Evolutionary conservation across 345 rosid species (phyloP).

Genomic region (Pistacia integerrima): DNA sequence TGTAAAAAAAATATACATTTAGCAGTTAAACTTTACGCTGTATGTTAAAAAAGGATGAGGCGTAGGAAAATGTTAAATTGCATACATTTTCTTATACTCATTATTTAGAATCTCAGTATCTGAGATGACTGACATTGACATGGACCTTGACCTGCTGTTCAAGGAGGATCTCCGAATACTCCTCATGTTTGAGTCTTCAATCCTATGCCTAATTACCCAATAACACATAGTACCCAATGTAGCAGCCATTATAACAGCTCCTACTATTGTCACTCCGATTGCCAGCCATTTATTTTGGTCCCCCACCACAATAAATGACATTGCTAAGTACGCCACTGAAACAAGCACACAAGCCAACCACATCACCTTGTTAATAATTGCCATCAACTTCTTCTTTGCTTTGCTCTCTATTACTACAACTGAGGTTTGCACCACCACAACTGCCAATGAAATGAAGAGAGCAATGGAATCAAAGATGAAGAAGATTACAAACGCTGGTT

Average conservation of each 20-base stretch:
- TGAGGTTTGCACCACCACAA: constrained; percentile 93
- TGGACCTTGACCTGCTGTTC: constrained; percentile 66
- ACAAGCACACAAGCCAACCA: constrained; percentile 91
- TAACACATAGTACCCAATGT: constrained; percentile 92
- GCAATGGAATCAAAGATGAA: constrained; percentile 84
- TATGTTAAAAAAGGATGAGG: not conserved
- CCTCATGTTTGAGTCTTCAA: constrained; percentile 73
- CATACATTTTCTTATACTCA: constrained; percentile 79
- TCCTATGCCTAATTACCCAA: constrained; percentile 86
- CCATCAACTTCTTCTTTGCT: constrained; percentile 97
- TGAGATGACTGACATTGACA: constrained; percentile 53
- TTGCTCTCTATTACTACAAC: constrained; percentile 91
- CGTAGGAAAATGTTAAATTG: constrained; percentile 40
- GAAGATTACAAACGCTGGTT: constrained; percentile 71
- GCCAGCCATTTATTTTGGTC: constrained; percentile 74
- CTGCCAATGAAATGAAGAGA: constrained; percentile 90
- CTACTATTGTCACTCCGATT: constrained; percentile 73
- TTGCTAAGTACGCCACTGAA: constrained; percentile 75
- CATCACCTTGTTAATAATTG: constrained; percentile 87
- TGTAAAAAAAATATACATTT: constrained; percentile 18
- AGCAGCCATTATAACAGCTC: constrained; percentile 80
- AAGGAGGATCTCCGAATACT: constrained; percentile 59
- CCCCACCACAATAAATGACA: constrained; percentile 85
- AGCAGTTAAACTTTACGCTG: not conserved
- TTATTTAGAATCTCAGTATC: constrained; percentile 65